phyloP scores from a whole-genome alignment of 2,329 filamentous ascomycete species.

The Huntiella bhutanensis region DNA sequence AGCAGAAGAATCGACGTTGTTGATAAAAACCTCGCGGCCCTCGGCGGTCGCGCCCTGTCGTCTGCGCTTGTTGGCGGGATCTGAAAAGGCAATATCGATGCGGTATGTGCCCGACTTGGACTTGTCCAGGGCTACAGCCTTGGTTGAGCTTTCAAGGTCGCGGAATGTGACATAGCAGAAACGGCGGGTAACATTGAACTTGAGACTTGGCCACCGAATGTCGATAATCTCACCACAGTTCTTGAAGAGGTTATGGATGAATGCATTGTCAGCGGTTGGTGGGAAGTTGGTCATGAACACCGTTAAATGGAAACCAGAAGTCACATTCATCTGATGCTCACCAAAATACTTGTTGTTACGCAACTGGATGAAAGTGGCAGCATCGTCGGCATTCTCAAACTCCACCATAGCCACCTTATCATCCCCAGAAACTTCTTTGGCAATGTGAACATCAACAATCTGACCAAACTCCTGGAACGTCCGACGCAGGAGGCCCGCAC shows the following conservation, averaged over 20 bases:
- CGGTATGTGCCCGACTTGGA: constrained; percentile 48
- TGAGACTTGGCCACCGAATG: constrained; percentile 78
- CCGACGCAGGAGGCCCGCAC: constrained; percentile 57
- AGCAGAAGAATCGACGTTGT: constrained; percentile 42
- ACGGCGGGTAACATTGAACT: constrained; percentile 69
- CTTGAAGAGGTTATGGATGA: constrained; percentile 48
- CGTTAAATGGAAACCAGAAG: constrained; percentile 57
- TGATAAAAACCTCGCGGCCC: constrained; percentile 68
- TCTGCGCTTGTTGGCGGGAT: constrained; percentile 59
- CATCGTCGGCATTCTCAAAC: constrained; percentile 65
- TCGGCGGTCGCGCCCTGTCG: constrained; percentile 70
- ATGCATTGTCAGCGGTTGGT: constrained; percentile 50
- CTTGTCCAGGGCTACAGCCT: constrained; percentile 52
- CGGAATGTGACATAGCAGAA: constrained; percentile 95
- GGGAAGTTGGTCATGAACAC: constrained; percentile 87
- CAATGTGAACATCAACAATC: constrained; percentile 57
- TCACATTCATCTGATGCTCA: constrained; percentile 53
- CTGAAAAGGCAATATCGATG: constrained; percentile 64
- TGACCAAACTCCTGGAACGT: constrained; percentile 85
- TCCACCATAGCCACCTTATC: constrained; percentile 57
- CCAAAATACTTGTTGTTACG: constrained; percentile 66
- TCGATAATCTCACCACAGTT: constrained; percentile 67
- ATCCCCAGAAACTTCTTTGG: constrained; percentile 41
- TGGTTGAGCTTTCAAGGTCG: constrained; percentile 44
- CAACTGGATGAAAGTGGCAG: constrained; percentile 62